Evolutionary conservation across 1,139 yeast species (phyloP), one percentile per base, ranked within the genome.

Genomic region (Maudiozyma humilis): DNA sequence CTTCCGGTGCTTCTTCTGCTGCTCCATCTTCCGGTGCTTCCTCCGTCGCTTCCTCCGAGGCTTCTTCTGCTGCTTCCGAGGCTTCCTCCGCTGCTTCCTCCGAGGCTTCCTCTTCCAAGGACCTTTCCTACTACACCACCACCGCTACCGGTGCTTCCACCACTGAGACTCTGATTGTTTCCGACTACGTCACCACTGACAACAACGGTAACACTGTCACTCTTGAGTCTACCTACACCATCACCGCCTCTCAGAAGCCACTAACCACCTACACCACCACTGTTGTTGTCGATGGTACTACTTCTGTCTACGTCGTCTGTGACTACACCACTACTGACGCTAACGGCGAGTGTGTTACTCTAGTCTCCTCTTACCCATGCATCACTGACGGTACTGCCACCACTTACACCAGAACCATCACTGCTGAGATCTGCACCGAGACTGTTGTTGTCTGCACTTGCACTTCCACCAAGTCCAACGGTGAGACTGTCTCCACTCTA

Each of bases 251-350:
- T 8, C 32, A 33, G 36, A 29, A 15, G 13, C 39, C 39, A 35
- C 36, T 32, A n/a, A 40, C 43, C 20, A 40, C 43, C 36, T 40
- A 40, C 39, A 40, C 43, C 12, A 40, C 43, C 36, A 35, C 41
- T 27, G 47, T 42, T 8, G 42, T 30, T 25, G 23, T 35, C 13
- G 44, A 36, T 4, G 47, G 45, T 36, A 43, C 38, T 36, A 33
- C 38, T 34, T 23, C 38, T 18, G 35, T 32, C 32, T 33, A 40
- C 32, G 35, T 40, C 14, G 33, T 40, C 38, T 40, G 36, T 40
- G 35, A 31, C 25, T 40, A 33, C 42, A 33, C 32, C 17, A 40
- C 42, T 31, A 40, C 42, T n/a, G 42, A 40, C 17, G 37, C 42
- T 33, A 40, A 40, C 33, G 30, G 38, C 27, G 25, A 40, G 33